Percentiles rank a stretch among this genome's conserved stretches.
These are phyloP conservation scores for Selaginella moellendorffii DNA, from an alignment of 75 land plant genomes.

Conservation along the genomic window DNA sequence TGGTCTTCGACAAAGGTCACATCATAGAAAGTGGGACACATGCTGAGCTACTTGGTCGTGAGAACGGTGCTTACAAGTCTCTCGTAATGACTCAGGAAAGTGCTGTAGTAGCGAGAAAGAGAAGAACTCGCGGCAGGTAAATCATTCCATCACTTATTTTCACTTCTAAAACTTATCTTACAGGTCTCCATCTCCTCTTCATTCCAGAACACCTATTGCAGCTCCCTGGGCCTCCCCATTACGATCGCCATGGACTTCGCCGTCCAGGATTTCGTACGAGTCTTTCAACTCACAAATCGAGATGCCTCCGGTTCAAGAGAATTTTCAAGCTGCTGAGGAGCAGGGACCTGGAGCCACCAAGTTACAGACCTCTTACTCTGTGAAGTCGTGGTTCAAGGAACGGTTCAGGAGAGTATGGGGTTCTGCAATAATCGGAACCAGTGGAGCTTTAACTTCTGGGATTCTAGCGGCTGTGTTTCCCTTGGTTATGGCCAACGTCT, in stretches of 20 bases:
- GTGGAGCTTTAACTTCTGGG: neutral
- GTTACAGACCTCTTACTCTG: neutral
- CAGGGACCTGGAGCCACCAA: neutral
- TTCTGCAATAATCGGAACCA: neutral
- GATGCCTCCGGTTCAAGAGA: neutral
- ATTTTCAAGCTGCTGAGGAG: neutral
- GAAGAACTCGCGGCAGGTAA: neutral
- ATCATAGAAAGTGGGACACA: neutral
- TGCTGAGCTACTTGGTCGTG: neutral
- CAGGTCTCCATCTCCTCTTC: neutral
- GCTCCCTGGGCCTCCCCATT: neutral
- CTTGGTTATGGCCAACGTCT: neutral
- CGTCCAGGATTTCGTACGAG: neutral
- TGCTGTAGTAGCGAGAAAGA: neutral
- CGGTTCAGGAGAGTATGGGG: neutral
- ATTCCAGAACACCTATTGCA: neutral
- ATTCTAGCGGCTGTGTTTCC: neutral
- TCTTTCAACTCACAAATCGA: neutral
- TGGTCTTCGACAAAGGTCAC: neutral
- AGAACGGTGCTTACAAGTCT: neutral
- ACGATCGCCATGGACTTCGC: neutral
- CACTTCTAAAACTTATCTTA: too few relatives aligned
- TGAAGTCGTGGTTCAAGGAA: neutral
- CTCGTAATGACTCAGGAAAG: neutral
- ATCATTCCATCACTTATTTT: too few relatives aligned